Evolutionary conservation across 1,139 yeast species (phyloP), one percentile per base, ranked within the genome.

Genomic region (Magnusiomyces suaveolens): DNA sequence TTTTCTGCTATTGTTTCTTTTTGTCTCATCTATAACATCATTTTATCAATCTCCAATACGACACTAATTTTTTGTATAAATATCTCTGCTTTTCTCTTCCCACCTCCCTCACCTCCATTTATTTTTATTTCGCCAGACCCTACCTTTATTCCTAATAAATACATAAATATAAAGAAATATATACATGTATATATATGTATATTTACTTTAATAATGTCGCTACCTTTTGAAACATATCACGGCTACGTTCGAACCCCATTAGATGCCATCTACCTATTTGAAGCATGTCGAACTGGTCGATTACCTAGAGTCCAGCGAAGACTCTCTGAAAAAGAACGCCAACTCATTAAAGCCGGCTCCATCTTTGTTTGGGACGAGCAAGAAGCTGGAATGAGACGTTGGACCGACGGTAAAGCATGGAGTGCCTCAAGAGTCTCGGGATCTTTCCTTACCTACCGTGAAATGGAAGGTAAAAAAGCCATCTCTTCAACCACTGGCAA

Each of bases 321-420:
- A 41, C 74, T 84, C 18, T 76, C 80, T n/a, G 81, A 78, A 20
- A 69, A 72, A 41, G 87, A 83, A 64, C 71, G 88, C 23, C 69
- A 67, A 52, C 63, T 66, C 21, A 82, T 84, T 49, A 69, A 69
- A 23, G 75, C 81, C 18, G 86, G 87, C n/a, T 74, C 82, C 1
- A 77, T 84, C 0, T 84, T 80, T 61, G 78, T 82, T 2, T 84
- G 89, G 89, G 83, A 81, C 64, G 89, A 84, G 66, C 73, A 77
- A 24, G 82, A 80, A 60, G 81, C 87, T 52, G 85, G 83, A 20
- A 83, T 84, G 82, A 77, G 81, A 60, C 70, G 89, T 46, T 84
- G 90, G 90, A 84, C 90, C 1, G 90, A 84, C 63, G 87, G 89
- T 41, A 70, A 70, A 52, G 73, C 78, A 44, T 84, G 89, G 89